Percentiles rank a stretch among this genome's conserved stretches.
Conservation (phyloP, 2,329 filamentous ascomycete genomes). For the Cladosporium austrohemisphaericum region DNA sequence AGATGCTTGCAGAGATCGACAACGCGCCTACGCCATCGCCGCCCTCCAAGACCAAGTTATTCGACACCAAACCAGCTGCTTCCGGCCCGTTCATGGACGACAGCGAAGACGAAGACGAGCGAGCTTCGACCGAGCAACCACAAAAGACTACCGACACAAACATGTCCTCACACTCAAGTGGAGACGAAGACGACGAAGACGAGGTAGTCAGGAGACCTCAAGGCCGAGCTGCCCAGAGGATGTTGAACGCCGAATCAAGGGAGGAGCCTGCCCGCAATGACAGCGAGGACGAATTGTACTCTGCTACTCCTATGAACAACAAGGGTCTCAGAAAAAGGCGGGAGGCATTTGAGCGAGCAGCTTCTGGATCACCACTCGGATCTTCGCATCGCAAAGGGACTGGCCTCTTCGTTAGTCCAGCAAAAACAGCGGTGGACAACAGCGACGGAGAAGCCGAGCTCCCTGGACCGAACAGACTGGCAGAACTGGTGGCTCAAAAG, state of each 20-base stretch:
- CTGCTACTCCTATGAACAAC: conserved; percentile 25
- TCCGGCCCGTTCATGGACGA: conserved; percentile 11
- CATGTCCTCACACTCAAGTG: background rate
- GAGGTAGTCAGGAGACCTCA: conserved; percentile 23
- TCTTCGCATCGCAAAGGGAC: conserved; percentile 14
- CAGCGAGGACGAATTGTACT: conserved; percentile 30
- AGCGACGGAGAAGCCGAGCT: conserved; percentile 26
- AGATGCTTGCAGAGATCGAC: conserved; percentile 27
- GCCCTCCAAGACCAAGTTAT: background rate
- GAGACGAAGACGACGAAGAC: conserved; percentile 6
- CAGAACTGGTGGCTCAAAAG: conserved; percentile 31
- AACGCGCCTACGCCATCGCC: conserved; percentile 23
- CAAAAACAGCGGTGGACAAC: conserved; percentile 20
- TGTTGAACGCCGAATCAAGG: conserved; percentile 20
- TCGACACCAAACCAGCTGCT: background rate
- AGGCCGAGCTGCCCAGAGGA: conserved; percentile 29
- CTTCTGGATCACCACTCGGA: conserved; percentile 17
- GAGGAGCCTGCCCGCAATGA: background rate
- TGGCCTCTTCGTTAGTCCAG: conserved; percentile 31
- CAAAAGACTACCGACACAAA: no score
- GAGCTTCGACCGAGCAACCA: background rate
- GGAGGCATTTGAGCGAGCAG: conserved; percentile 13
- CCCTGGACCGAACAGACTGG: conserved; percentile 26
- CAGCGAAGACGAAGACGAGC: conserved; percentile 11
- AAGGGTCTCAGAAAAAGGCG: conserved; percentile 8